phyloP scores from a whole-genome alignment of 805 yeast species.

The Hanseniaspora singularis region DNA sequence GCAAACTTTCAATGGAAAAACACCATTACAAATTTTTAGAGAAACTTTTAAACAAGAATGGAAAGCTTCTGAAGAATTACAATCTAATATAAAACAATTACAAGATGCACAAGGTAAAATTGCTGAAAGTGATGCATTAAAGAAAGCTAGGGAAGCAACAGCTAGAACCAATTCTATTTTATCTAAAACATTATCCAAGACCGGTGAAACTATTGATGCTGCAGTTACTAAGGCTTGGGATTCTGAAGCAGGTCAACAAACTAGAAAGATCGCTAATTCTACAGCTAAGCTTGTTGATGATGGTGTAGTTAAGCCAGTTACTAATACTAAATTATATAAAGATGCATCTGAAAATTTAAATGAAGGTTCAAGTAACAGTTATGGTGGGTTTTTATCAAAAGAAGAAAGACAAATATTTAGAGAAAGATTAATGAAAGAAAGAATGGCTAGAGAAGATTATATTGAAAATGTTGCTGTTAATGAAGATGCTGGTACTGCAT shows the following conservation, averaged over 20 bases:
- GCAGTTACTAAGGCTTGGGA: conserved; percentile 94
- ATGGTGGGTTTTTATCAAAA: conserved; percentile 84
- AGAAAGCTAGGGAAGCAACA: conserved; percentile 89
- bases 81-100: conserved; percentile 83
- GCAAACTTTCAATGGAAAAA: conserved; percentile 32
- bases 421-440: conserved; percentile 52
- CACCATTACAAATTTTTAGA: conserved; percentile 85
- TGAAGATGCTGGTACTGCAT: conserved; percentile 69
- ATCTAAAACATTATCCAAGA: conserved; percentile 64
- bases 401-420: conserved; percentile 67
- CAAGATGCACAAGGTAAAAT: conserved; percentile 92
- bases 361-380: conserved; percentile 77
- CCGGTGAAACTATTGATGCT: conserved; percentile 87
- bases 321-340: conserved; percentile 79
- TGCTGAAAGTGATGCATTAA: conserved; percentile 88
- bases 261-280: conserved; percentile 70
- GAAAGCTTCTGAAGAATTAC: conserved; percentile 78
- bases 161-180: conserved; percentile 59
- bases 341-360: conserved; percentile 80
- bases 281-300: conserved; percentile 82
- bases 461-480: conserved; percentile 32
- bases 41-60: conserved; percentile 88
- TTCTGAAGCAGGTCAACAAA: conserved; percentile 77
- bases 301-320: conserved; percentile 79
- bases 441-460: conserved; percentile 22